phyloP scores from a whole-genome alignment of 1,284 basidiomycete genomes.

The Malassezia sp. region DNA sequence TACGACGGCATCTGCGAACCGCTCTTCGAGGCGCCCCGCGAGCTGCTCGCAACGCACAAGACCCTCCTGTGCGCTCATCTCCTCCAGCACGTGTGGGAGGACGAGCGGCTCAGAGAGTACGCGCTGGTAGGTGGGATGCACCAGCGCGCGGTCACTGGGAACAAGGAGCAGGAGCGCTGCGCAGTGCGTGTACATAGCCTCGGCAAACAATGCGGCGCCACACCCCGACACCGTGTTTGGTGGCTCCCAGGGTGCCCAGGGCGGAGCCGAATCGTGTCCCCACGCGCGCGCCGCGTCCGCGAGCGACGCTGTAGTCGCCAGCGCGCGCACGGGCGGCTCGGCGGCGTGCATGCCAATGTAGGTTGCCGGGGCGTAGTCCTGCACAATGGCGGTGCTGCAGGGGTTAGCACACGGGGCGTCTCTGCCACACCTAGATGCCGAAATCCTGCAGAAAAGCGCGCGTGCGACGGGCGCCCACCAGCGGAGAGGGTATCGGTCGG shows the following conservation, averaged over 20 bases:
- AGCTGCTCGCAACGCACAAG: neutral
- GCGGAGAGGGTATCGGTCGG: no score
- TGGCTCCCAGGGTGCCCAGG: constrained; percentile 3
- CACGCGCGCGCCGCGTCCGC: neutral
- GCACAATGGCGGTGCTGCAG: neutral
- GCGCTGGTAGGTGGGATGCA: no score
- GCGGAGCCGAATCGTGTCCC: neutral
- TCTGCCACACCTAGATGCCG: no score
- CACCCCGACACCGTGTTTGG: constrained; percentile 9
- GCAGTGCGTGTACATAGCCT: neutral
- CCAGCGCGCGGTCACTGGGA: no score
- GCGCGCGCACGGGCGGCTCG: constrained; percentile 3
- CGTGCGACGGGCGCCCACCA: no score
- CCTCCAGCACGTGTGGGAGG: neutral
- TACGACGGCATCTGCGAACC: neutral
- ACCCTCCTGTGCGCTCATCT: neutral
- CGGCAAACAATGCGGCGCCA: constrained; percentile 4
- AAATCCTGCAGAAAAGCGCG: no score
- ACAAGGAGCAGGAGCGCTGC: constrained; percentile 4
- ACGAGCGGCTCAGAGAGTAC: no score
- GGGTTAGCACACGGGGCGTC: no score
- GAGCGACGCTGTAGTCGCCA: neutral
- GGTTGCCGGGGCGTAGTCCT: constrained; percentile 1
- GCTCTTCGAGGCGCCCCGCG: neutral
- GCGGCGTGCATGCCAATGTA: neutral